Evolutionary conservation across 192 early-diverging fungal genomes (phyloP).

Genomic region (Backusella macrospora): DNA sequence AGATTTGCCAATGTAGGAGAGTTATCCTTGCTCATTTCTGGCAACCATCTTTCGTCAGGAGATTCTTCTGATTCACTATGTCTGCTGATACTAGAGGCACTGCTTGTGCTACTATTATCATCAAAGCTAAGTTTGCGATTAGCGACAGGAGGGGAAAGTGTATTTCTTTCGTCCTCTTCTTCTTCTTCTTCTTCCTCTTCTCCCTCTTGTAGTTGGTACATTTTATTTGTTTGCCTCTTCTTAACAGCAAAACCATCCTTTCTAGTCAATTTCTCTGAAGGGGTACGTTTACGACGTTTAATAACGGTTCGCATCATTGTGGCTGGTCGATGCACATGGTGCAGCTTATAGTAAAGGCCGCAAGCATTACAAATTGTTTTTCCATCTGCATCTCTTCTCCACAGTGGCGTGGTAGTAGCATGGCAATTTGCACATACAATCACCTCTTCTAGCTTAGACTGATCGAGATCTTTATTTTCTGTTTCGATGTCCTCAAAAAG

Average conservation of each 20-base stretch:
- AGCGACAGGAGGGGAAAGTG: not conserved
- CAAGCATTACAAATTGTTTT: slow-evolving; percentile 89
- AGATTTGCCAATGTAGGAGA: not conserved
- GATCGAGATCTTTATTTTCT: not conserved
- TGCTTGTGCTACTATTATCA: slow-evolving; percentile 2
- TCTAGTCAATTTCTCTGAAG: slow-evolving; percentile 15
- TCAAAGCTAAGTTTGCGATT: not conserved
- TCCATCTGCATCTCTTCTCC: slow-evolving; percentile 73
- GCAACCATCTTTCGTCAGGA: not conserved
- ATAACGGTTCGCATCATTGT: slow-evolving; percentile 70
- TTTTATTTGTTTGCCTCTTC: slow-evolving; percentile 14
- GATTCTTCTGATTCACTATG: not conserved
- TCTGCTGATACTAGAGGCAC: slow-evolving; percentile 15
- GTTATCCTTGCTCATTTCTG: not conserved
- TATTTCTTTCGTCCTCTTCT: not conserved
- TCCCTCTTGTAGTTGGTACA: not conserved
- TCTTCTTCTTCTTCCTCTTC: not conserved
- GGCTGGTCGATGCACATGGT: slow-evolving; percentile 73
- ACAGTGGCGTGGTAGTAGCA: slow-evolving; percentile 69
- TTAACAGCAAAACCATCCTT: slow-evolving; percentile 1
- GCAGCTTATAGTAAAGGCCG: slow-evolving; percentile 86
- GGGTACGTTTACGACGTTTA: slow-evolving; percentile 60
- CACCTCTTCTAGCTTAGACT: not conserved
- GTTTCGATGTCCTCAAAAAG: not conserved
- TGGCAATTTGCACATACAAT: slow-evolving; percentile 71